Evolutionary conservation across 306 rosid genomes (phyloP), one percentile per base, ranked within the genome.

Genomic region (Spatholobus suberectus): DNA sequence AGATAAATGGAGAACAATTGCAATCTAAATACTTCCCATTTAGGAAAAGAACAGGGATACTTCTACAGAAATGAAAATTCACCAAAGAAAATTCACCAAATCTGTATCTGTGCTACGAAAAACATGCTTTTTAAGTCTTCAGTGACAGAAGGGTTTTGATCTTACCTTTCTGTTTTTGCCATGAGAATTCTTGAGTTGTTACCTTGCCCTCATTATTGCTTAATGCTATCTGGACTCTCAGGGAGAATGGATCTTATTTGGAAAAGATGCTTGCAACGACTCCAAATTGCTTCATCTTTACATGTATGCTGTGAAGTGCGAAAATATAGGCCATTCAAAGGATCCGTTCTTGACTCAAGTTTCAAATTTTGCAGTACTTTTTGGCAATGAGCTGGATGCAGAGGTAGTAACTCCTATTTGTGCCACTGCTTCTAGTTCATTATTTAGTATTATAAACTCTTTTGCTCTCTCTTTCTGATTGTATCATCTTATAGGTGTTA

Each of bases 331-430:
- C 86, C 88, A 88, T 80, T 92, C 98, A 37, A 96, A 91, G 86
- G 99, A 96, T 91, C 94, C 88, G 26, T 94, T 96, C 92, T 92
- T 94, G 90, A 92, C 90, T 88, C 97, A 90, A 89, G 98, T 94
- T 89, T 94, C 97, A 78, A 89, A 92, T 69, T 96, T 96, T 88
- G 94, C 97, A 40, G 90, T 92, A 80, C 91, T 96, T 83, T 92
- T 94, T 74, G 97, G 99, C 91, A 92, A 81, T 89, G 92, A 88
- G 91, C 97, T 96, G 98, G 99, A 96, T 96, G 99, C 99, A 96
- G 99, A 96, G 99, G 99, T 96, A 86, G 82, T 77, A 44, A 63
- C 59, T 73, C 75, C 52, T 65, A 73, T 77, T 69, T 85, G 10
- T 26, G 38, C 43, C 54, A 59, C 78, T 59, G 55, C 75, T 43